These are phyloP conservation scores for Glonium stellatum DNA, from an alignment of 495 filamentous ascomycete genomes.

Conservation along the genomic window DNA sequence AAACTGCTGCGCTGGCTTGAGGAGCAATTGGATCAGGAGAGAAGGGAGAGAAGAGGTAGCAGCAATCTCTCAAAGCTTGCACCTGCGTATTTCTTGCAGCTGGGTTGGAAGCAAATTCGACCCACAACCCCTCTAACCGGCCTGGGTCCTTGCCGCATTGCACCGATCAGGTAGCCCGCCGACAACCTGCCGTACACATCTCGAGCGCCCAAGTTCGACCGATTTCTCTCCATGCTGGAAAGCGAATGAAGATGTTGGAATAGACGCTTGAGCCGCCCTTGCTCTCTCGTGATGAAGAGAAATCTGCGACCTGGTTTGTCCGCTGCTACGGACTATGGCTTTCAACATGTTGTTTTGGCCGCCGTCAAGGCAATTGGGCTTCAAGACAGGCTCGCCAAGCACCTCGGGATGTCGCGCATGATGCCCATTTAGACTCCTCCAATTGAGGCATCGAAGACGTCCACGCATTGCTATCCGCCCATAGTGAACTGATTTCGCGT, in stretches of 20 bases:
- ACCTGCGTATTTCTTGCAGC: neutral
- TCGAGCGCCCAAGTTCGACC: neutral
- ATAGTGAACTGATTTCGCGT: neutral
- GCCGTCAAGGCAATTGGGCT: neutral
- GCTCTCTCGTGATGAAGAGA: no score
- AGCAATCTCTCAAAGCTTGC: conserved; percentile 1
- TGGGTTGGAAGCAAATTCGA: neutral
- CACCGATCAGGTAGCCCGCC: neutral
- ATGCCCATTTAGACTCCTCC: neutral
- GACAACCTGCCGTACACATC: neutral
- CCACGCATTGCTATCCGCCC: neutral
- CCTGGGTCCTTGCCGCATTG: neutral
- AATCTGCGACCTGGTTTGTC: no score
- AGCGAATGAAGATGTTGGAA: no score
- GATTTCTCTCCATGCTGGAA: neutral
- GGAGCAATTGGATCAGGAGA: conserved; percentile 4
- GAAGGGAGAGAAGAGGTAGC: neutral
- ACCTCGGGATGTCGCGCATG: neutral
- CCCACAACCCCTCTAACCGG: neutral
- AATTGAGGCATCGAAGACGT: neutral
- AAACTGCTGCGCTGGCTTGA: neutral
- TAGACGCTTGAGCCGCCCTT: no score
- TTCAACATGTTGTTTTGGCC: no score
- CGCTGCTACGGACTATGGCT: no score
- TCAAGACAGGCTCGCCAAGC: neutral